Percentiles rank a stretch among this genome's conserved stretches.
Conservation (phyloP, 768 basidiomycete species). For the Favolaschia claudopus region DNA sequence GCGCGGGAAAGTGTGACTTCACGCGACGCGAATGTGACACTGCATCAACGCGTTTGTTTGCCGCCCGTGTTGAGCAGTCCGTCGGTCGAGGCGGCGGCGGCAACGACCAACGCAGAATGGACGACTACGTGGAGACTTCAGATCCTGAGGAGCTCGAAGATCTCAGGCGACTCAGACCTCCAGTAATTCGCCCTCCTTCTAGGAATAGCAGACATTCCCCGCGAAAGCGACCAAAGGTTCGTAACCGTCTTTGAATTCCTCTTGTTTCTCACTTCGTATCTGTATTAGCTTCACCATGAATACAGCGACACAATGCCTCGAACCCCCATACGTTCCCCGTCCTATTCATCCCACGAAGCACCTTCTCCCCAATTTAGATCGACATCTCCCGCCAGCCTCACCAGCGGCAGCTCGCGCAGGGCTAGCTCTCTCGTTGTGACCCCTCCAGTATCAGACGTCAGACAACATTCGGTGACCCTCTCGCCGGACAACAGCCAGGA, state of each 20-base stretch:
- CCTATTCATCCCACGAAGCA: background rate
- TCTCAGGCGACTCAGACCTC: constrained; percentile 27
- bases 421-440: background rate
- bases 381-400: constrained; percentile 7
- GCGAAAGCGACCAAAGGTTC: constrained; percentile 17
- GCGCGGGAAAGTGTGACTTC: background rate
- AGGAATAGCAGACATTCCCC: constrained; percentile 7
- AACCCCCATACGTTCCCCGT: background rate
- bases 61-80: too few relatives aligned
- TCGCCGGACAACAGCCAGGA: too few relatives aligned
- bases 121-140: constrained; percentile 67
- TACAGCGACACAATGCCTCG: constrained; percentile 1
- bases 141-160: constrained; percentile 67
- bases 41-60: background rate
- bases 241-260: background rate
- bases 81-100: too few relatives aligned
- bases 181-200: background rate
- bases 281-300: constrained; percentile 11
- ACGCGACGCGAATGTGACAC: background rate
- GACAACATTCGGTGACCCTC: background rate
- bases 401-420: constrained; percentile 9
- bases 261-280: background rate
- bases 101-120: too few relatives aligned
- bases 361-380: background rate
- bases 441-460: background rate